Evolutionary conservation across 2,329 filamentous ascomycete species (phyloP), one percentile per base, ranked within the genome.

Genomic region (Simplicillium aogashimaense): DNA sequence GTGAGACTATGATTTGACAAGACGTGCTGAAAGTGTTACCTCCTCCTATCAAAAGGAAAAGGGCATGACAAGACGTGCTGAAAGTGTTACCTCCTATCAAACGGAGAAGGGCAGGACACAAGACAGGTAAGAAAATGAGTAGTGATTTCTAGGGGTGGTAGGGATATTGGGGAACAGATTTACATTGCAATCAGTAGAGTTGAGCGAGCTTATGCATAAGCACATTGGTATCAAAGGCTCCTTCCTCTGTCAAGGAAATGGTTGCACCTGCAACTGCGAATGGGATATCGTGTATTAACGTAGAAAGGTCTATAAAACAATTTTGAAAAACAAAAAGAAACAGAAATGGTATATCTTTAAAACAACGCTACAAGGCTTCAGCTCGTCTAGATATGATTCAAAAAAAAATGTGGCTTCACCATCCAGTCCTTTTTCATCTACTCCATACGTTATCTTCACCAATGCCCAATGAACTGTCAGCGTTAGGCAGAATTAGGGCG

Each of bases 391-490:
- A 32, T 32, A 12, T 32, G 11, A 25, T 25, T 9, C 20, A 25
- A 25, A 32, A 32, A 32, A 6, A 12, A 32, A 12, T 32, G 30
- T 12, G 12, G 9, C 29, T n/a, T n/a, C 13, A 6, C 13, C 11
- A 4, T 13, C 30, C 5, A 32, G n/a, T n/a, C 13, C 30, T n/a
- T 61, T 55, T 41, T 50, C 20, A 25, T 25, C 20, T n/a, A n/a
- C n/a, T 50, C 61, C 61, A 64, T 28, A 64, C 61, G 42, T 64
- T 64, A 11, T 57, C 52, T 5, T 64, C 61, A 12, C 60, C 61
- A 42, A 64, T 63, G 2, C 61, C 61, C 10, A 64, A 47, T n/a
- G 57, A 54, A 11, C 57, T 53, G 32, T 64, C 59, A 3, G 52
- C 51, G 25, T 56, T 57, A 12, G 56, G 54, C n/a, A 64, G 43